These are phyloP conservation scores for Fusarium praegraminearum DNA, from an alignment of 2,329 filamentous ascomycete species.

Conservation along the genomic window DNA sequence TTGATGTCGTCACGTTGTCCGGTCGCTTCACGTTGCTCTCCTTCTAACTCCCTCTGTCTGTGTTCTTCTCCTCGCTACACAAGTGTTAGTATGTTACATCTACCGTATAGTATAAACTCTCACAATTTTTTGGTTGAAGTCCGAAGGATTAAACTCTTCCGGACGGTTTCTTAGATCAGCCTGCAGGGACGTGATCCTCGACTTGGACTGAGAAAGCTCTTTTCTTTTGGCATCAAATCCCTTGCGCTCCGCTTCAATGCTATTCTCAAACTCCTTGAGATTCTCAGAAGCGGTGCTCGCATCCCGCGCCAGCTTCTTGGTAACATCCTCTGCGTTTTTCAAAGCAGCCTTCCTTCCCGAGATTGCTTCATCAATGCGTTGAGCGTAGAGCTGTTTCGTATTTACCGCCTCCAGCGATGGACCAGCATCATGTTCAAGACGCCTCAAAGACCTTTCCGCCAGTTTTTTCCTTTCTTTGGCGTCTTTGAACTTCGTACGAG, in stretches of 20 bases:
- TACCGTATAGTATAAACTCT: slow-evolving; percentile 49
- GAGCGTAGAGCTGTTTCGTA: slow-evolving; percentile 75
- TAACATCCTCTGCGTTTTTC: slow-evolving; percentile 64
- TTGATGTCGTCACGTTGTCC: slow-evolving; percentile 58
- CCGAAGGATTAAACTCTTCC: slow-evolving; percentile 74
- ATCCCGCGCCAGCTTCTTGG: slow-evolving; percentile 58
- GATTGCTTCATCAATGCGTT: slow-evolving; percentile 67
- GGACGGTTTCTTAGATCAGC: slow-evolving; percentile 72
- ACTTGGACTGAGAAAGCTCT: slow-evolving; percentile 63
- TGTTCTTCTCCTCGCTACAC: slow-evolving; percentile 71
- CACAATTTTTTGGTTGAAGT: slow-evolving; percentile 80
- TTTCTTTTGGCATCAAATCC: slow-evolving; percentile 63
- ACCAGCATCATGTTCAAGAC: slow-evolving; percentile 68
- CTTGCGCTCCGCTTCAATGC: slow-evolving; percentile 64
- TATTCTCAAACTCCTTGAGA: slow-evolving; percentile 58
- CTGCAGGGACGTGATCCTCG: slow-evolving; percentile 72
- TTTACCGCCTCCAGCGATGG: slow-evolving; percentile 78
- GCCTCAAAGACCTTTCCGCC: slow-evolving; percentile 67
- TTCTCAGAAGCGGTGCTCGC: slow-evolving; percentile 53
- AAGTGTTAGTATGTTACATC: slow-evolving; percentile 37
- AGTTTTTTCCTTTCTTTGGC: slow-evolving; percentile 67
- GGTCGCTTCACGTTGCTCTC: slow-evolving; percentile 54
- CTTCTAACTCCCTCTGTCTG: slow-evolving; percentile 63
- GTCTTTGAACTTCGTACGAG: slow-evolving; percentile 60
- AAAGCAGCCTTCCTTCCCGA: slow-evolving; percentile 66